Percentiles rank a stretch among this genome's conserved stretches.
These are phyloP conservation scores for Fomes fomentarius DNA, from an alignment of 1,284 basidiomycete species.

Conservation along the genomic window DNA sequence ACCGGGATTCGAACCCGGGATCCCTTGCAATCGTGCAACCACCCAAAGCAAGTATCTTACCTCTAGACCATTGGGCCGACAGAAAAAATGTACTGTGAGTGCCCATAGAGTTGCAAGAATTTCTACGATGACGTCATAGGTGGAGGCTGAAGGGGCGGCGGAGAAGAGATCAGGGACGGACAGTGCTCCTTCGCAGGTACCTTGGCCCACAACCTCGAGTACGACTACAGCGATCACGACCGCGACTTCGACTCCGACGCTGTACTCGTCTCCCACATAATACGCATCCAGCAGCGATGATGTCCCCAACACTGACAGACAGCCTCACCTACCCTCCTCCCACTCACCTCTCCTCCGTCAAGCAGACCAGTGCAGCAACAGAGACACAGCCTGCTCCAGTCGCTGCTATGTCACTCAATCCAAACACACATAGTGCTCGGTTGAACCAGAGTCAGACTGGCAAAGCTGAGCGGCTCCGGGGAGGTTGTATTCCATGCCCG, in stretches of 20 bases:
- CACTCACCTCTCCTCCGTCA: background rate
- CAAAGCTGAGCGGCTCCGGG: slow-evolving; percentile 12
- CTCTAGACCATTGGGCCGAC: slow-evolving; percentile 43
- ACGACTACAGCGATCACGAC: too few species aligned
- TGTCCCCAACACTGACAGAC: background rate
- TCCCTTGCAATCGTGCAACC: slow-evolving; percentile 36
- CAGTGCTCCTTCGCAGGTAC: too few species aligned
- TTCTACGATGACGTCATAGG: background rate
- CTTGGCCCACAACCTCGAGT: too few species aligned
- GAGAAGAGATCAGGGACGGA: too few species aligned
- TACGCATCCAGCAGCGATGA: background rate
- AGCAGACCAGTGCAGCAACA: background rate
- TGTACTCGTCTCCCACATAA: background rate
- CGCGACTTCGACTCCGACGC: too few species aligned
- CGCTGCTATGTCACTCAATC: background rate
- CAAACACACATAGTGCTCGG: background rate
- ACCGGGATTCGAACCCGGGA: slow-evolving; percentile 44
- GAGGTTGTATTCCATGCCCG: slow-evolving; percentile 25
- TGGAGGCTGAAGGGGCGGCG: too few species aligned
- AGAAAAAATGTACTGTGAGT: background rate
- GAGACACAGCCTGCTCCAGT: background rate
- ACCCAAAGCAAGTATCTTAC: slow-evolving; percentile 47
- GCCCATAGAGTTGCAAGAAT: too few species aligned
- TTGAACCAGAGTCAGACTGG: background rate
- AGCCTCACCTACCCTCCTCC: background rate